Conservation (phyloP, 192 early-diverging fungal species). For the Mortierella alpina region DNA sequence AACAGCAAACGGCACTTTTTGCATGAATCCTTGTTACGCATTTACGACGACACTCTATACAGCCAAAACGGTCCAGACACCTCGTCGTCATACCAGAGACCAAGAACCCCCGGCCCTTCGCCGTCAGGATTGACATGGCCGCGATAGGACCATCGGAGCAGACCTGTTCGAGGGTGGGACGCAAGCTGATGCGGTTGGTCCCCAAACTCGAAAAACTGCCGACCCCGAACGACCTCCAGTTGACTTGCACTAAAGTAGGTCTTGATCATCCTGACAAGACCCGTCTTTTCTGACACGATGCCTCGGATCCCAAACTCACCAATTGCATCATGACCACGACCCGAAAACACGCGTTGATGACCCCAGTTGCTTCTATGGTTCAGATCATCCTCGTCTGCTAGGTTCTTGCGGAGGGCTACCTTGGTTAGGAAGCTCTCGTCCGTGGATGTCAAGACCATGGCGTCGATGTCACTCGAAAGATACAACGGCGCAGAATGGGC, state of each 20-base stretch:
- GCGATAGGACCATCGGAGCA: slow-evolving; percentile 11
- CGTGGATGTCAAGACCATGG: no score
- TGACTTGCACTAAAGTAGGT: slow-evolving; percentile 10
- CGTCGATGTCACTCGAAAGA: no score
- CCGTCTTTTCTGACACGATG: slow-evolving; percentile 9
- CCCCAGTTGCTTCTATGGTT: background rate
- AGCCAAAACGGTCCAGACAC: slow-evolving; percentile 17
- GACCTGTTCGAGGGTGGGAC: background rate
- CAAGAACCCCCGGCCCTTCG: slow-evolving; percentile 1
- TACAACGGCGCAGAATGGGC: no score
- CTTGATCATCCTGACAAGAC: slow-evolving; percentile 12
- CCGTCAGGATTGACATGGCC: background rate
- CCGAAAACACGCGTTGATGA: slow-evolving; percentile 23
- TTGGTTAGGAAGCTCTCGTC: no score
- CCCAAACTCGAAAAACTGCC: slow-evolving; percentile 9
- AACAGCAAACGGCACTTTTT: background rate
- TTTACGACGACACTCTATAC: background rate
- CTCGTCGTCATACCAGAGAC: slow-evolving; percentile 15
- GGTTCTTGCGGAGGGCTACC: background rate
- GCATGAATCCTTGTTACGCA: background rate
- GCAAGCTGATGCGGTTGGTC: background rate
- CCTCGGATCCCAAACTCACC: slow-evolving; percentile 17
- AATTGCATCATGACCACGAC: slow-evolving; percentile 4
- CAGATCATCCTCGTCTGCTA: slow-evolving; percentile 1
- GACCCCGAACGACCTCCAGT: background rate